A percentile compares a stretch with the other conserved stretches of the same genome.
Evolutionary conservation across 352 stramenopile genomes (phyloP).

Genomic region (Phytophthora tentaculata): DNA sequence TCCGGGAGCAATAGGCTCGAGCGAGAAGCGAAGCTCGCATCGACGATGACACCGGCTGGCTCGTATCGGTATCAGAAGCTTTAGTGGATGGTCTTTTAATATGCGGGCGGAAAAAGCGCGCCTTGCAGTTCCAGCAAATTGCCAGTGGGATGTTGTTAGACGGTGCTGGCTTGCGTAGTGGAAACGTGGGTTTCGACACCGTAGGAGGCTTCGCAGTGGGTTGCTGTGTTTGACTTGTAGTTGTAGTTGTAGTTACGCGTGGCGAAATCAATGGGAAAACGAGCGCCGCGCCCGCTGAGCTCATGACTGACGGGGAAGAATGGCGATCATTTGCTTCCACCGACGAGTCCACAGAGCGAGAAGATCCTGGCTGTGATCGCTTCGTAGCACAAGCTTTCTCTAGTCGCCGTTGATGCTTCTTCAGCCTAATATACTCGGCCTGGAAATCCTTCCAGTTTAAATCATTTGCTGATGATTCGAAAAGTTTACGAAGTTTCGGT

Average conservation of each 20-base stretch:
- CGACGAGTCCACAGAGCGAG: conserved; percentile 23
- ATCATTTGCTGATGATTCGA: conserved; percentile 41
- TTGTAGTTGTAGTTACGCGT: conserved; percentile 15
- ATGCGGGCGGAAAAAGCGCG: conserved; percentile 52
- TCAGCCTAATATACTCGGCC: conserved; percentile 42
- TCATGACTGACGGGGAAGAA: conserved; percentile 16
- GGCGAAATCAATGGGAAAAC: conserved; percentile 48
- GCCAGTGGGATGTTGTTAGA: conserved; percentile 43
- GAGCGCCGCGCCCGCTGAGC: conserved; percentile 21
- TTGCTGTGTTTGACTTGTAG: conserved; percentile 4
- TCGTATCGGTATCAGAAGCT: not conserved
- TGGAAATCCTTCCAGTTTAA: conserved; percentile 62
- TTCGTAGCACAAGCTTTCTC: conserved; percentile 29
- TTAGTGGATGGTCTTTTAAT: conserved; percentile 13
- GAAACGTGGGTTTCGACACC: conserved; percentile 19
- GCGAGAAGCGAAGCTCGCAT: conserved; percentile 39
- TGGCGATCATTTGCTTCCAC: conserved; percentile 11
- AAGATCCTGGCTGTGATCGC: conserved; percentile 16
- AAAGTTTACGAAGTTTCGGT: conserved; percentile 51
- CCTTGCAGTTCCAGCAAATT: conserved; percentile 74
- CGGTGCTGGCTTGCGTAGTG: conserved; percentile 35
- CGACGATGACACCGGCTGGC: conserved; percentile 27
- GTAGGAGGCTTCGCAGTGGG: conserved; percentile 12
- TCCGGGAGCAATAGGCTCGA: conserved; percentile 47
- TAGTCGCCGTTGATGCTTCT: conserved; percentile 51